Conservation (phyloP, 73 alveolate genomes). For the Diophrys sp. region DNA sequence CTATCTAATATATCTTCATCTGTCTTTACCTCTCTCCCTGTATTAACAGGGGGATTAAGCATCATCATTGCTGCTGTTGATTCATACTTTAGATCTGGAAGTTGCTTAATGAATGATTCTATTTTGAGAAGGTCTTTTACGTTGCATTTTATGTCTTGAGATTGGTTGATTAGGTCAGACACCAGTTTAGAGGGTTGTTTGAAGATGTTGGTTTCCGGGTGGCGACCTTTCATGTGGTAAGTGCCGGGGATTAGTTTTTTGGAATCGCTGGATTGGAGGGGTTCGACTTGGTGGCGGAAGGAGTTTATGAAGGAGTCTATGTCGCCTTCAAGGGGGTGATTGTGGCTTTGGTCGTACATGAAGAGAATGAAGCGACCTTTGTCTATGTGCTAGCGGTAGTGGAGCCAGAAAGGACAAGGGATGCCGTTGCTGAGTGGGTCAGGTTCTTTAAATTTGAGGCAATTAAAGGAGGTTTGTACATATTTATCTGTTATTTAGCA, state of each 20-base stretch:
- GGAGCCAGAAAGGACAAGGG: neutral
- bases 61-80: too few species aligned
- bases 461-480: neutral
- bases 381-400: neutral
- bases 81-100: neutral
- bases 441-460: neutral
- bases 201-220: neutral
- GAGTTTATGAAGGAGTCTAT: neutral
- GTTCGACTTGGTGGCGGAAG: neutral
- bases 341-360: neutral
- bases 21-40: too few species aligned
- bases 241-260: neutral
- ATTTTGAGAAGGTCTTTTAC: neutral
- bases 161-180: neutral
- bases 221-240: neutral
- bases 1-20: too few species aligned
- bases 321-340: neutral
- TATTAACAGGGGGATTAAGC: too few species aligned
- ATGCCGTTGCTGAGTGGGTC: neutral
- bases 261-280: neutral
- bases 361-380: neutral
- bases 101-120: neutral
- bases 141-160: neutral
- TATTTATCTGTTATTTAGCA: neutral
- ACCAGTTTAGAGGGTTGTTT: neutral